phyloP scores from a whole-genome alignment of 139 green algal species.

The Chlamydomonas asymmetrica region DNA sequence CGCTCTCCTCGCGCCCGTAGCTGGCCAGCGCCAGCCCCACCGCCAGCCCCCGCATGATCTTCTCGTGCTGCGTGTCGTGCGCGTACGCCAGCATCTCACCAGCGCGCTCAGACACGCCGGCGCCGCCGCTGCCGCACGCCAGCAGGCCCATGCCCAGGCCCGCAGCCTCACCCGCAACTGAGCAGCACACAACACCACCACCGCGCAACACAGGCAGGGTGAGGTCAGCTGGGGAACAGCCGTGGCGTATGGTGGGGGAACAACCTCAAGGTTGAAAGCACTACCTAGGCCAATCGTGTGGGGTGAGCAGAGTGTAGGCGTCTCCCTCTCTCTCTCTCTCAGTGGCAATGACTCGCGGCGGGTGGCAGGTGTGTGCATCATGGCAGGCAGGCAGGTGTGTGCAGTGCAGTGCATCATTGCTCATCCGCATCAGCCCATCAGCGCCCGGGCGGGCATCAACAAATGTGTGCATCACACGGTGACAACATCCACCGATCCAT shows the following conservation, averaged over 20 bases:
- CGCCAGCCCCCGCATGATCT: slow-evolving; percentile 84
- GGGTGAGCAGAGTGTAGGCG: no score
- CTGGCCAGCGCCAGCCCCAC: slow-evolving; percentile 89
- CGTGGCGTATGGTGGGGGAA: no score
- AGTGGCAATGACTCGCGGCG: no score
- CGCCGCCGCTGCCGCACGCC: slow-evolving; percentile 68
- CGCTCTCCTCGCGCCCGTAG: slow-evolving; percentile 92
- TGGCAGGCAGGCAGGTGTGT: no score
- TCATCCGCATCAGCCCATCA: not conserved
- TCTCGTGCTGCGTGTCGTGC: slow-evolving; percentile 96
- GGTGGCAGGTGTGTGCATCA: no score
- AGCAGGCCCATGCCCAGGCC: slow-evolving; percentile 94
- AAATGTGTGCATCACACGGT: not conserved
- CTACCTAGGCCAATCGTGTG: no score
- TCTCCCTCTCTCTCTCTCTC: no score
- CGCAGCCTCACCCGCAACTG: slow-evolving; percentile 70
- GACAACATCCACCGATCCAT: not conserved
- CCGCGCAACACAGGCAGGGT: no score
- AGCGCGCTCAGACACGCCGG: slow-evolving; percentile 63
- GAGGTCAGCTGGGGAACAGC: no score
- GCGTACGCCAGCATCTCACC: slow-evolving; percentile 94
- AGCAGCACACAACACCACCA: slow-evolving; percentile 27
- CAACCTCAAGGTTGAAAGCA: no score
- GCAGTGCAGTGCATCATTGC: no score
- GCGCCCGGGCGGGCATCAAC: not conserved